Percentiles rank a stretch among this genome's conserved stretches.
Conservation (phyloP, 1,284 basidiomycete genomes). For the Xanthoconium separans region DNA sequence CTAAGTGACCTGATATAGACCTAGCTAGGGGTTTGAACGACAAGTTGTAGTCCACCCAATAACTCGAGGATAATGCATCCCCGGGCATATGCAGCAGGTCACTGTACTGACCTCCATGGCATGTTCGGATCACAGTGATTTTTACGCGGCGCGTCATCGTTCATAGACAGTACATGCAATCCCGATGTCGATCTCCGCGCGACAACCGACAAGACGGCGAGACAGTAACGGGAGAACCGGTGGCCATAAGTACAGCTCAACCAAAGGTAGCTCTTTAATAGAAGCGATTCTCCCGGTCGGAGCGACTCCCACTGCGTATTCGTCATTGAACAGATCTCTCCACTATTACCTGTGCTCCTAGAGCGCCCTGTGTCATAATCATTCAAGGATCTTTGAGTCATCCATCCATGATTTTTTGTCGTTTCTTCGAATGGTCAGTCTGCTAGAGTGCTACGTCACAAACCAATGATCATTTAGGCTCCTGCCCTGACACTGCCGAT, state of each 20-base stretch:
- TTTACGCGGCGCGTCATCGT: slow-evolving; percentile 10
- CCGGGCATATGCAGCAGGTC: neutral
- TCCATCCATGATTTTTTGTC: neutral
- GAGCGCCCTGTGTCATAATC: neutral
- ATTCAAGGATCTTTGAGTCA: slow-evolving; percentile 3
- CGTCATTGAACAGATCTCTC: slow-evolving; percentile 4
- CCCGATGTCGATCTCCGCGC: slow-evolving; percentile 2
- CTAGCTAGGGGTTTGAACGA: too few relatives aligned
- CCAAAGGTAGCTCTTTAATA: slow-evolving; percentile 5
- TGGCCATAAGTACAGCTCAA: neutral
- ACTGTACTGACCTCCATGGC: slow-evolving; percentile 12
- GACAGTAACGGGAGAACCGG: neutral
- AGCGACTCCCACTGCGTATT: slow-evolving; percentile 10
- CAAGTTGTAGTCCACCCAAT: slow-evolving; percentile 5
- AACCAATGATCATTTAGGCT: neutral
- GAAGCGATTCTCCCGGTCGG: slow-evolving; percentile 8
- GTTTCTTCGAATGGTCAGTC: slow-evolving; percentile 1
- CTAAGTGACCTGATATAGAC: too few relatives aligned
- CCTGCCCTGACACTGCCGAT: neutral
- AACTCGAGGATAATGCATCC: slow-evolving; percentile 15
- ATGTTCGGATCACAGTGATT: slow-evolving; percentile 7
- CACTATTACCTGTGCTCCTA: neutral
- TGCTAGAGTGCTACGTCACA: neutral
- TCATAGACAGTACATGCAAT: neutral
- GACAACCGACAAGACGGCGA: neutral